phyloP scores from a whole-genome alignment of 495 filamentous ascomycete species.

The Aspergillus ellipticus region DNA sequence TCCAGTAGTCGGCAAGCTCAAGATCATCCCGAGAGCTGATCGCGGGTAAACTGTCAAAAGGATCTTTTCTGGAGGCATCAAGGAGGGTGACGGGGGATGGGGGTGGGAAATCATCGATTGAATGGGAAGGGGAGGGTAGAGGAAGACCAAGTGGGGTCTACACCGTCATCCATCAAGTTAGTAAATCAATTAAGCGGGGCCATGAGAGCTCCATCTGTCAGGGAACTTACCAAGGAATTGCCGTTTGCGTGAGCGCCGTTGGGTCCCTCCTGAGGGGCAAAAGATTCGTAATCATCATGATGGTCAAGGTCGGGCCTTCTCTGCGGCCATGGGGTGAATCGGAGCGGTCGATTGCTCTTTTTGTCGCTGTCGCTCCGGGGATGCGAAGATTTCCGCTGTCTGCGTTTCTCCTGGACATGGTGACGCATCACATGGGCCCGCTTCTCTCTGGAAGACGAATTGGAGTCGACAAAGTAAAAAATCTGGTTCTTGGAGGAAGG shows the following conservation, averaged over 20 bases:
- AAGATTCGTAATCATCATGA: neutral
- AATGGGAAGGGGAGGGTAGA: neutral
- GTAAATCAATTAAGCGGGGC: neutral
- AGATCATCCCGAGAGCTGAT: constrained; percentile 20
- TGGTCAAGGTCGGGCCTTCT: constrained; percentile 12
- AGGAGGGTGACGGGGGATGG: constrained; percentile 28
- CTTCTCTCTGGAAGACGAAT: constrained; percentile 43
- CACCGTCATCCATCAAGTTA: neutral
- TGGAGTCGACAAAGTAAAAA: constrained; percentile 46
- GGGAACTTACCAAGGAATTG: constrained; percentile 1
- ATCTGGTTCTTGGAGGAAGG: constrained; percentile 28
- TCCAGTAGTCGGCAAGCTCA: constrained; percentile 37
- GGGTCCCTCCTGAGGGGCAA: neutral
- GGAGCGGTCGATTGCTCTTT: constrained; percentile 16
- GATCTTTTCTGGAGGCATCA: constrained; percentile 33
- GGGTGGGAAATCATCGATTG: constrained; percentile 8
- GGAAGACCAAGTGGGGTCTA: neutral
- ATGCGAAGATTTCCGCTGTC: constrained; percentile 26
- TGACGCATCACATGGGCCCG: constrained; percentile 50
- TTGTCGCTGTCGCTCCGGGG: constrained; percentile 15
- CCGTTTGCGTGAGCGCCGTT: neutral
- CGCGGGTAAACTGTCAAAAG: constrained; percentile 30
- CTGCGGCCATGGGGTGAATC: constrained; percentile 24
- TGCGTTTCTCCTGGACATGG: constrained; percentile 44
- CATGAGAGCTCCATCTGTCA: neutral